Evolutionary conservation across 305 asterid genomes (phyloP).

Genomic region (Fraxinus platypoda): DNA sequence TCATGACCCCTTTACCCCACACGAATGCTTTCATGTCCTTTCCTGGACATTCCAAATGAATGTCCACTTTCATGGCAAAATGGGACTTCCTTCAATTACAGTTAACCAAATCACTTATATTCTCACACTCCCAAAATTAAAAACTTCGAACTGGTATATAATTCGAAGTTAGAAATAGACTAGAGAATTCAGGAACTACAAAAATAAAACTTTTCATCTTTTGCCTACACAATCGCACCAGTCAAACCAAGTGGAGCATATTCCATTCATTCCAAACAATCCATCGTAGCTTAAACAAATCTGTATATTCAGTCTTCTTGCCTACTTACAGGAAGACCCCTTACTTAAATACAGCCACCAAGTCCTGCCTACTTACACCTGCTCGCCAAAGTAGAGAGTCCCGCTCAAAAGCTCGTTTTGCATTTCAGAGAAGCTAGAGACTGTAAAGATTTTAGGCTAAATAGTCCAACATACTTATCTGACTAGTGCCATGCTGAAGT

Average conservation of each 20-base stretch:
- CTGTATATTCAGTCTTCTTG: background rate
- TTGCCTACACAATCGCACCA: background rate
- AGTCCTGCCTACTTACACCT: background rate
- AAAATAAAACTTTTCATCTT: background rate
- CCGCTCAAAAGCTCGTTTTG: background rate
- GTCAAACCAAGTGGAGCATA: background rate
- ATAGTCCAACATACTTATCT: background rate
- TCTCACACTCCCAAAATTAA: background rate
- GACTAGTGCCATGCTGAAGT: background rate
- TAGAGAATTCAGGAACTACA: background rate
- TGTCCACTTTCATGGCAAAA: background rate
- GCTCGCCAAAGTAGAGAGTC: background rate
- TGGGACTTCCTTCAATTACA: background rate
- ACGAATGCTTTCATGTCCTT: conserved; percentile 2
- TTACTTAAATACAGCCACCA: background rate
- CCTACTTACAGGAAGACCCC: background rate
- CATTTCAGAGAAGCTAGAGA: background rate
- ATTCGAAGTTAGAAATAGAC: background rate
- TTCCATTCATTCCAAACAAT: background rate
- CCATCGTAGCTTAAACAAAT: background rate
- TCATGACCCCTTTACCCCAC: background rate
- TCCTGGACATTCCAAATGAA: background rate
- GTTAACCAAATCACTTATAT: background rate
- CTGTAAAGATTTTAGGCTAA: background rate
- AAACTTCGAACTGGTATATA: background rate